Percentiles rank a stretch among this genome's conserved stretches.
Conservation (phyloP, 805 yeast genomes). For the Saccharomycopsis fibuligera region DNA sequence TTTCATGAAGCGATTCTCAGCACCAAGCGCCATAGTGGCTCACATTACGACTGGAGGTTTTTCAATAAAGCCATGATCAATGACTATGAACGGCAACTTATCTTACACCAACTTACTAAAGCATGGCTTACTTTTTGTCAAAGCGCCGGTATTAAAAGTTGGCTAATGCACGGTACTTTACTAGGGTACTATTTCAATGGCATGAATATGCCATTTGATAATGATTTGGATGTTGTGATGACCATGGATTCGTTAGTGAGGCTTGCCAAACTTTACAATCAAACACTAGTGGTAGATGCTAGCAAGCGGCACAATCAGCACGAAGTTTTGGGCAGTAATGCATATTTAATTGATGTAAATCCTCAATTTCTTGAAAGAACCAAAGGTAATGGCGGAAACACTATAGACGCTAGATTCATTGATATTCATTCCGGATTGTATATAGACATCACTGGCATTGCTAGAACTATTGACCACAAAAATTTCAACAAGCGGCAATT, state of each 20-base stretch:
- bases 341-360: constrained; percentile 42
- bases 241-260: constrained; percentile 40
- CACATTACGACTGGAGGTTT: constrained; percentile 54
- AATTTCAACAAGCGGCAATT: constrained; percentile 1
- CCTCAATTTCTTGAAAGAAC: constrained; percentile 45
- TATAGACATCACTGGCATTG: constrained; percentile 64
- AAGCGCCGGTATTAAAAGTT: constrained; percentile 40
- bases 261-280: constrained; percentile 41
- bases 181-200: constrained; percentile 63
- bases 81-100: constrained; percentile 27
- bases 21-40: constrained; percentile 7
- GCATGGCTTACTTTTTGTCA: constrained; percentile 46
- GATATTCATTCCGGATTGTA: constrained; percentile 64
- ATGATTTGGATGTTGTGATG: constrained; percentile 58
- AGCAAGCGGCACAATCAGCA: constrained; percentile 26
- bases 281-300: constrained; percentile 34
- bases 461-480: constrained; percentile 23
- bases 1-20: constrained; percentile 10
- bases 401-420: constrained; percentile 67
- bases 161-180: constrained; percentile 63
- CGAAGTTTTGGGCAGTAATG: constrained; percentile 44
- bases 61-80: constrained; percentile 41
- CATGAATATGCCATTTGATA: constrained; percentile 57
- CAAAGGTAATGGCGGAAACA: constrained; percentile 52
- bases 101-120: constrained; percentile 38